Evolutionary conservation across 495 filamentous ascomycete genomes (phyloP).

Genomic region (Penicillium crystallinum): DNA sequence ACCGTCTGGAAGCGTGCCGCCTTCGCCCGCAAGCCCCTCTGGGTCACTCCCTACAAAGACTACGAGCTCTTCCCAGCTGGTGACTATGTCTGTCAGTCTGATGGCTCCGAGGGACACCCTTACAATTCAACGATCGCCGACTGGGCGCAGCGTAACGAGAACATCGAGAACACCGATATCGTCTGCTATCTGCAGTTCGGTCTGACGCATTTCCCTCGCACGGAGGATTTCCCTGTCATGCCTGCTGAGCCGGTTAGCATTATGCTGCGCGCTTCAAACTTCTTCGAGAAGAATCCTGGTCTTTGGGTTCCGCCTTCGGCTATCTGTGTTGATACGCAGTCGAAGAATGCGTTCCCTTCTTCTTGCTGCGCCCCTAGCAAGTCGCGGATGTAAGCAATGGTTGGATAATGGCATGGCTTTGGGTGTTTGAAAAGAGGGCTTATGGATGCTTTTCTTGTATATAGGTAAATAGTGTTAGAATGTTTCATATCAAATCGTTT

Average conservation of each 20-base stretch:
- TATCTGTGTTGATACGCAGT: slow-evolving; percentile 27
- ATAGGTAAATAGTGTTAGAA: neutral
- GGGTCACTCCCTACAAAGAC: slow-evolving; percentile 37
- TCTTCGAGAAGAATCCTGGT: slow-evolving; percentile 66
- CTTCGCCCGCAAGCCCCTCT: slow-evolving; percentile 34
- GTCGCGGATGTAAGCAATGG: neutral
- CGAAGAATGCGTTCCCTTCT: slow-evolving; percentile 21
- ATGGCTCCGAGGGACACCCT: slow-evolving; percentile 31
- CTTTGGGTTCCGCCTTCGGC: slow-evolving; percentile 59
- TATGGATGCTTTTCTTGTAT: neutral
- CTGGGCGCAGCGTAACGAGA: slow-evolving; percentile 47
- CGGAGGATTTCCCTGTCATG: slow-evolving; percentile 65
- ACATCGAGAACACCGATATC: slow-evolving; percentile 49
- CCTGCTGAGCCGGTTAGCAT: slow-evolving; percentile 67
- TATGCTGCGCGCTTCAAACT: slow-evolving; percentile 60
- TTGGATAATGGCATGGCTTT: neutral
- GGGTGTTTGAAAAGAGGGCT: neutral
- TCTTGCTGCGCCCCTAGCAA: slow-evolving; percentile 21
- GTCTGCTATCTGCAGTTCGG: slow-evolving; percentile 57
- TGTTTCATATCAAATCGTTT: too few species aligned
- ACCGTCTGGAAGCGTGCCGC: slow-evolving; percentile 35
- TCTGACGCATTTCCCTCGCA: slow-evolving; percentile 52
- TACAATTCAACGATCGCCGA: slow-evolving; percentile 30
- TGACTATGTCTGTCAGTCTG: slow-evolving; percentile 45
- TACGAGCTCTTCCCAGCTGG: slow-evolving; percentile 45